Conservation (phyloP, 345 rosid genomes). For the Murraya paniculata region DNA sequence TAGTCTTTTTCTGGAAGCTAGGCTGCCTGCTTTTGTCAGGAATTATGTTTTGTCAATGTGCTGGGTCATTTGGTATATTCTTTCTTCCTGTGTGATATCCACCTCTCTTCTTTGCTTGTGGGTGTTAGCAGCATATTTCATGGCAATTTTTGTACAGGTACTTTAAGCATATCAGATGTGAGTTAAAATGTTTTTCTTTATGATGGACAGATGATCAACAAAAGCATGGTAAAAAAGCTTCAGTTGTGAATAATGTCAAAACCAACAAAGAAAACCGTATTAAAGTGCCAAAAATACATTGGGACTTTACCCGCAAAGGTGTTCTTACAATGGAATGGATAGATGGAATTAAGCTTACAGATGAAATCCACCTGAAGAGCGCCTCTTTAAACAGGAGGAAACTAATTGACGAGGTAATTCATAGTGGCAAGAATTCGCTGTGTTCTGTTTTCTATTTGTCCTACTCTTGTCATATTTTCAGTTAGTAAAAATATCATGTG, state of each 20-base stretch:
- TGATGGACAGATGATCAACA: slow-evolving; percentile 41
- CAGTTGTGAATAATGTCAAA: slow-evolving; percentile 27
- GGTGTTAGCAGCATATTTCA: not conserved
- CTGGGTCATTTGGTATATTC: not conserved
- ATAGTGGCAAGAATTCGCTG: not conserved
- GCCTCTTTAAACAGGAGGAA: slow-evolving; percentile 67
- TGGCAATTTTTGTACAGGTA: not conserved
- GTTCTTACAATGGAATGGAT: slow-evolving; percentile 99
- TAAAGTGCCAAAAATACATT: slow-evolving; percentile 88
- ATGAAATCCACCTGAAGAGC: slow-evolving; percentile 49
- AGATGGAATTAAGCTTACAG: slow-evolving; percentile 92
- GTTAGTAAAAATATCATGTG: not conserved
- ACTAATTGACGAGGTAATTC: slow-evolving; percentile 78
- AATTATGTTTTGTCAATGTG: not conserved
- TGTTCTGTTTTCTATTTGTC: not conserved
- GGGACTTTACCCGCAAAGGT: slow-evolving; percentile 72
- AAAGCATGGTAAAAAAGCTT: slow-evolving; percentile 26
- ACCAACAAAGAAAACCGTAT: slow-evolving; percentile 43
- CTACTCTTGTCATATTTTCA: not conserved
- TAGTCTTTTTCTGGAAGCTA: not conserved
- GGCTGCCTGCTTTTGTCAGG: not conserved
- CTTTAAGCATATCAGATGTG: not conserved
- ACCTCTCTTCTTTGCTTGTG: not conserved
- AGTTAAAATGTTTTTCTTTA: slow-evolving; percentile 2
- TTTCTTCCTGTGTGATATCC: not conserved